phyloP scores from a whole-genome alignment of 306 rosid species.

The Cicer judaicum region DNA sequence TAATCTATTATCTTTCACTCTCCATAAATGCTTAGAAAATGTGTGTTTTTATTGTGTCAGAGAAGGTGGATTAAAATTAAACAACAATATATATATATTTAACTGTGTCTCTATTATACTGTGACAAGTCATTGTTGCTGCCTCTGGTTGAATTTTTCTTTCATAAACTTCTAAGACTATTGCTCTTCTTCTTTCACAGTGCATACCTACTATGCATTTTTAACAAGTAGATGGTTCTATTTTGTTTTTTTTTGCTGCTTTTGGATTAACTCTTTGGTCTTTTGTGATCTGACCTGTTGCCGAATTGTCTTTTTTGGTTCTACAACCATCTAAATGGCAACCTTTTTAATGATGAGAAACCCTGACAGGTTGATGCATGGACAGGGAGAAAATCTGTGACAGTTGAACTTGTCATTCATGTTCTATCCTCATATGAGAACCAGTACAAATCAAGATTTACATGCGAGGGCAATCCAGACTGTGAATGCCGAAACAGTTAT shows the following conservation, averaged over 20 bases:
- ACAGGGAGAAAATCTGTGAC: constrained; percentile 29
- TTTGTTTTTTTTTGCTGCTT: neutral
- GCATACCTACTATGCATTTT: constrained; percentile 10
- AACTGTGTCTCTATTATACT: constrained; percentile 21
- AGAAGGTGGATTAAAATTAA: constrained; percentile 24
- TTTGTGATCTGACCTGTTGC: constrained; percentile 10
- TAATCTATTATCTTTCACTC: neutral
- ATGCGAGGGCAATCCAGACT: neutral
- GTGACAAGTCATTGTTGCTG: constrained; percentile 1
- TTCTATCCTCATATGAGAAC: constrained; percentile 8
- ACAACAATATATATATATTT: neutral
- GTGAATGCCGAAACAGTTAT: neutral
- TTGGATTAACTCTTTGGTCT: neutral
- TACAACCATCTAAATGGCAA: constrained; percentile 6
- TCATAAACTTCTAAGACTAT: constrained; percentile 2
- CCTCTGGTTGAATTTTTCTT: neutral
- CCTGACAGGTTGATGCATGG: constrained; percentile 40
- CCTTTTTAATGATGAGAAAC: constrained; percentile 28
- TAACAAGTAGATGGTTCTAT: neutral
- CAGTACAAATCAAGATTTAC: constrained; percentile 30
- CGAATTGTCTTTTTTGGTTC: constrained; percentile 23
- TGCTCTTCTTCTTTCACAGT: constrained; percentile 18
- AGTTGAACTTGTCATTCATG: constrained; percentile 4
- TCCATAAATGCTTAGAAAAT: constrained; percentile 21
- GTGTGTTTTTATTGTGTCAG: constrained; percentile 11